Evolutionary conservation across 805 yeast species (phyloP).

Genomic region (Candida khao-thaluensis): DNA sequence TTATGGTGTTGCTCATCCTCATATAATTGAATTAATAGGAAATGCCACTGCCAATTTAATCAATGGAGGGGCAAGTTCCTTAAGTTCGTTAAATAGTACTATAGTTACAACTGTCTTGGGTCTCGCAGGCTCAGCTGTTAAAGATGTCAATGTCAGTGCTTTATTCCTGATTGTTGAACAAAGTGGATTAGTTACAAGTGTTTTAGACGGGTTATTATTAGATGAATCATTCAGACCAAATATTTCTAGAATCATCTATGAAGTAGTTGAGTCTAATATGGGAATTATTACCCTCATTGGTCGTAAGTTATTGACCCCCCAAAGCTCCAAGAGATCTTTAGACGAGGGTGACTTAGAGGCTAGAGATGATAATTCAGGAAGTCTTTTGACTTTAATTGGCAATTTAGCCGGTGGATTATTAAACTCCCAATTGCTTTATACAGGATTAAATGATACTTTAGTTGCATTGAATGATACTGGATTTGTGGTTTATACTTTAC

Average conservation of each 20-base stretch:
- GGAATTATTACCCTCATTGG: slow-evolving; percentile 22
- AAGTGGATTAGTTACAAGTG: slow-evolving; percentile 35
- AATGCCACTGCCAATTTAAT: slow-evolving; percentile 29
- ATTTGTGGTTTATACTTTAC: slow-evolving; percentile 36
- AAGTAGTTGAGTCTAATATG: slow-evolving; percentile 33
- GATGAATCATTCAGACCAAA: slow-evolving; percentile 33
- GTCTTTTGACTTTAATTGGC: slow-evolving; percentile 26
- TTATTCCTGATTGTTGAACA: slow-evolving; percentile 23
- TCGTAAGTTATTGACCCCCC: slow-evolving; percentile 23
- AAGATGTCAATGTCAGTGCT: slow-evolving; percentile 20
- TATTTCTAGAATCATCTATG: slow-evolving; percentile 29
- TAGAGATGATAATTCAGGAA: slow-evolving; percentile 16
- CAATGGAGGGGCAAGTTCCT: slow-evolving; percentile 3
- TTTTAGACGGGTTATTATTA: slow-evolving; percentile 38
- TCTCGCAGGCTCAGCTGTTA: slow-evolving; percentile 4
- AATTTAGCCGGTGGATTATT: slow-evolving; percentile 30
- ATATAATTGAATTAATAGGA: slow-evolving; percentile 27
- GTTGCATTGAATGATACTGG: slow-evolving; percentile 43
- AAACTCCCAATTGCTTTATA: slow-evolving; percentile 25
- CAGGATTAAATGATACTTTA: slow-evolving; percentile 26
- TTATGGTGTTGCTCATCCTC: slow-evolving; percentile 31
- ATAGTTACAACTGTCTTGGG: slow-evolving; percentile 8
- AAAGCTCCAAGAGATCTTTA: slow-evolving; percentile 11
- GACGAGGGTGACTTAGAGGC: background rate
- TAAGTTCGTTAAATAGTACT: slow-evolving; percentile 6